Conservation (phyloP, 495 filamentous ascomycete species). For the Podospora pseudoanserina region DNA sequence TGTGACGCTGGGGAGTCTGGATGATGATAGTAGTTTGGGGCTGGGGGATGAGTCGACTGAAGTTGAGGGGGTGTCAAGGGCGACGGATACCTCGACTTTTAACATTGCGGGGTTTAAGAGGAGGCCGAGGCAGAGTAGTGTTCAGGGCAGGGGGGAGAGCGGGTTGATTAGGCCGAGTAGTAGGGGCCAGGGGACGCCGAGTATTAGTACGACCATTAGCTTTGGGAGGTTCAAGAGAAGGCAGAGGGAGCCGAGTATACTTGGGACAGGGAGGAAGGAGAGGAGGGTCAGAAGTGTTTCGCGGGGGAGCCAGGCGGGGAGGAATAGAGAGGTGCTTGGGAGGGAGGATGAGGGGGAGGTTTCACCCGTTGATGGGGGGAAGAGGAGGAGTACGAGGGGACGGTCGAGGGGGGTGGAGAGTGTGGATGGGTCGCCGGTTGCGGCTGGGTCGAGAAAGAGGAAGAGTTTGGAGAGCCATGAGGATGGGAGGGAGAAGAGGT, state of each 20-base stretch:
- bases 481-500: conserved; percentile 25
- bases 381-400: conserved; percentile 35
- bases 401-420: conserved; percentile 12
- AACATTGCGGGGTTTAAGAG: conserved; percentile 42
- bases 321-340: conserved; percentile 24
- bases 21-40: conserved; percentile 43
- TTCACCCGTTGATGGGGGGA: conserved; percentile 34
- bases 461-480: conserved; percentile 43
- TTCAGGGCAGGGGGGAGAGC: conserved; percentile 39
- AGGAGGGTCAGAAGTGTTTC: conserved; percentile 27
- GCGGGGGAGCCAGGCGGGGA: conserved; percentile 24
- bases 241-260: conserved; percentile 46
- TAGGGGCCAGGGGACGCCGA: conserved; percentile 45
- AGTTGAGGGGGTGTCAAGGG: conserved; percentile 29
- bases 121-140: conserved; percentile 45
- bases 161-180: conserved; percentile 48
- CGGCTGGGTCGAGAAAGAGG: conserved; percentile 39
- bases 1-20: conserved; percentile 45
- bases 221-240: conserved; percentile 46
- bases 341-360: conserved; percentile 40
- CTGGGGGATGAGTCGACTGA: conserved; percentile 21
- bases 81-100: conserved; percentile 42
- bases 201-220: conserved; percentile 42
- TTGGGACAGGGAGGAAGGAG: conserved; percentile 41
- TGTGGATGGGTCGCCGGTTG: conserved; percentile 19